phyloP scores from a whole-genome alignment of 2,329 filamentous ascomycete species.

The Zasmidium angulare region DNA sequence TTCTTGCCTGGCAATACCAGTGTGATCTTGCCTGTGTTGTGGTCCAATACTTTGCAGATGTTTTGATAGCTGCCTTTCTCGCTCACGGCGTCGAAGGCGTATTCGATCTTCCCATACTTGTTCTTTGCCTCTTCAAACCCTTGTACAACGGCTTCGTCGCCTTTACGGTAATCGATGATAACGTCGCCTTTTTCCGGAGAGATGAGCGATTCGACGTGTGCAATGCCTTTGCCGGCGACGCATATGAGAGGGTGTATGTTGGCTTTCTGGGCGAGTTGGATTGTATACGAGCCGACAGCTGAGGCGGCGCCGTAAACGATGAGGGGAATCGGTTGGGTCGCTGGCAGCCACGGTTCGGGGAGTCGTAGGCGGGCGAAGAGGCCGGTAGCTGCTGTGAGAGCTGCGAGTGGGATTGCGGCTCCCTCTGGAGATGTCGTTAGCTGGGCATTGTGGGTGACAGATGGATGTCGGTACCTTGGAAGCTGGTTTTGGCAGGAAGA shows the following conservation, averaged over 20 bases:
- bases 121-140: slow-evolving; percentile 30
- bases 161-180: slow-evolving; percentile 59
- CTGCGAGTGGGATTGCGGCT: slow-evolving; percentile 47
- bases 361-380: slow-evolving; percentile 45
- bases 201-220: slow-evolving; percentile 55
- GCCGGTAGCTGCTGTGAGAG: slow-evolving; percentile 48
- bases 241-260: slow-evolving; percentile 64
- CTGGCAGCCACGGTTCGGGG: slow-evolving; percentile 42
- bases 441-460: neutral
- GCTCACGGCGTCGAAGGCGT: slow-evolving; percentile 36
- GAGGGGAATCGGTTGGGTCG: slow-evolving; percentile 28
- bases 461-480: slow-evolving; percentile 45
- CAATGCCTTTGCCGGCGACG: slow-evolving; percentile 55
- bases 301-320: slow-evolving; percentile 54
- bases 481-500: slow-evolving; percentile 49
- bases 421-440: slow-evolving; percentile 34
- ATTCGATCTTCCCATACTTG: slow-evolving; percentile 23
- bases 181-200: slow-evolving; percentile 56
- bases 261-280: slow-evolving; percentile 54
- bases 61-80: slow-evolving; percentile 38
- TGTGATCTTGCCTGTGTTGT: slow-evolving; percentile 33
- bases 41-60: slow-evolving; percentile 40
- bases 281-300: slow-evolving; percentile 58
- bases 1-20: slow-evolving; percentile 39
- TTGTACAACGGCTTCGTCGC: slow-evolving; percentile 31